Conservation (phyloP, 306 rosid species). For the Vigna trinervia region DNA sequence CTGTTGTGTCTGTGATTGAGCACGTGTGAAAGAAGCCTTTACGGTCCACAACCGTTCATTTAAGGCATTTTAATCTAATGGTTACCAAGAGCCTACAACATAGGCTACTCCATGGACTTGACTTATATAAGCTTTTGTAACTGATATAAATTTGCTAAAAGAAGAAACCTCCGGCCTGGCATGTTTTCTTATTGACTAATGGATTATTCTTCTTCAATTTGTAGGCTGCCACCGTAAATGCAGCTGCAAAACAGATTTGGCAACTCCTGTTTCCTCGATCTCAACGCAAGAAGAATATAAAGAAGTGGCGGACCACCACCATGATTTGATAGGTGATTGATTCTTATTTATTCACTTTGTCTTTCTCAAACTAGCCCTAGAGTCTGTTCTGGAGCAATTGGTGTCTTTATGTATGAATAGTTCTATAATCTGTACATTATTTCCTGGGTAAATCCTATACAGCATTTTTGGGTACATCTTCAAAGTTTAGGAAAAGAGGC, state of each 20-base stretch:
- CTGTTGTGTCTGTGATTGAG: constrained; percentile 9
- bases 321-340: constrained; percentile 34
- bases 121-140: neutral
- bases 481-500: constrained; percentile 10
- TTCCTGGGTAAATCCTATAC: constrained; percentile 27
- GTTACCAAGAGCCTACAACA: neutral
- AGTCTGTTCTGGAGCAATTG: constrained; percentile 34
- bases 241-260: constrained; percentile 86
- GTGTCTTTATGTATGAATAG: constrained; percentile 31
- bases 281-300: constrained; percentile 64
- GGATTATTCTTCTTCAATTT: constrained; percentile 34
- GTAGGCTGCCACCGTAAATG: constrained; percentile 72
- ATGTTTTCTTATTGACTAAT: neutral
- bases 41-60: neutral
- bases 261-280: constrained; percentile 80
- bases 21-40: constrained; percentile 23
- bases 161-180: constrained; percentile 12
- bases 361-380: constrained; percentile 4
- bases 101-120: neutral
- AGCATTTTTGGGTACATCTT: constrained; percentile 12
- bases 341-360: constrained; percentile 8
- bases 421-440: constrained; percentile 41
- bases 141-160: neutral
- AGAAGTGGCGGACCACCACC: constrained; percentile 49
- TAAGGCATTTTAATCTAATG: constrained; percentile 8